phyloP scores from a whole-genome alignment of 2,329 filamentous ascomycete species.

The Epichloe gansuensis region DNA sequence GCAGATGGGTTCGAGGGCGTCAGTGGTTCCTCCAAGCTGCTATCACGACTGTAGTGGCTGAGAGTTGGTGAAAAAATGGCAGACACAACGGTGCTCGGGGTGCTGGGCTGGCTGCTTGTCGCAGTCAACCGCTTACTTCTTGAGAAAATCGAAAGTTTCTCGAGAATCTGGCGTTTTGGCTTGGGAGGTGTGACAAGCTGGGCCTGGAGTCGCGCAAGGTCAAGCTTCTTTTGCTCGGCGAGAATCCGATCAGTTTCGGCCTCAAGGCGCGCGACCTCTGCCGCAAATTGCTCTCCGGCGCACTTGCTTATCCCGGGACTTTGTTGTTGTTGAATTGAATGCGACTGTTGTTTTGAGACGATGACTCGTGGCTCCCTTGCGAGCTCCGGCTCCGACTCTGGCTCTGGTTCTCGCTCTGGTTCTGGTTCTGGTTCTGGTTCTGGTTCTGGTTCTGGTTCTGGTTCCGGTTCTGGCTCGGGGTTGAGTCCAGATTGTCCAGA shows the following conservation, averaged over 20 bases:
- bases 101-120: slow-evolving; percentile 17
- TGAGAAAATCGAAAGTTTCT: slow-evolving; percentile 34
- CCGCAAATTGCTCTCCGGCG: slow-evolving; percentile 15
- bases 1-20: slow-evolving; percentile 9
- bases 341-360: neutral
- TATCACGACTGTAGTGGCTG: slow-evolving; percentile 21
- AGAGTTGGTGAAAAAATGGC: slow-evolving; percentile 23
- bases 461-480: neutral
- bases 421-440: neutral
- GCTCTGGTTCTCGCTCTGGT: neutral
- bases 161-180: slow-evolving; percentile 28
- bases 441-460: neutral
- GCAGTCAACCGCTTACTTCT: slow-evolving; percentile 28
- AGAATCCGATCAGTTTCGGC: slow-evolving; percentile 35
- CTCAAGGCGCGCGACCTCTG: slow-evolving; percentile 31
- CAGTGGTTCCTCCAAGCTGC: slow-evolving; percentile 22
- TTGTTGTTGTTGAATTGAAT: neutral
- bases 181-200: slow-evolving; percentile 25
- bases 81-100: slow-evolving; percentile 21
- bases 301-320: neutral
- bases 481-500: neutral
- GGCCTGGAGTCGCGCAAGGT: slow-evolving; percentile 31
- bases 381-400: neutral
- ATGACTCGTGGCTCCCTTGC: neutral
- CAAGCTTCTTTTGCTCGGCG: slow-evolving; percentile 36